These are phyloP conservation scores for Astrocystis sublimbata DNA, from an alignment of 495 filamentous ascomycete genomes.

Conservation along the genomic window DNA sequence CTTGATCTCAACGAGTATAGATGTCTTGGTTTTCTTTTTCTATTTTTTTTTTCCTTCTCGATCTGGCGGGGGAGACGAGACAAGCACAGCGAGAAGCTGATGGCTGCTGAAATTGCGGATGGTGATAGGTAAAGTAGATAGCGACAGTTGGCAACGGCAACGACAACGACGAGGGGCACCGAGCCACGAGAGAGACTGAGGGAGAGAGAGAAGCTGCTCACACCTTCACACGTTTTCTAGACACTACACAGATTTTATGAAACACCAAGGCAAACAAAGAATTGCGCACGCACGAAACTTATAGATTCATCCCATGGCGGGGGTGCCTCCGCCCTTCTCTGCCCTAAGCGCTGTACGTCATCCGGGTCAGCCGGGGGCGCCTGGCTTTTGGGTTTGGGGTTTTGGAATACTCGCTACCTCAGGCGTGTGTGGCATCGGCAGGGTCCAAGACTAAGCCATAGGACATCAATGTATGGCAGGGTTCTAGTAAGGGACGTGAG, in stretches of 20 bases:
- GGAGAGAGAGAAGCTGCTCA: constrained; percentile 9
- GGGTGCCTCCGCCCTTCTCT: neutral
- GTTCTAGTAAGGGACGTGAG: too few relatives aligned
- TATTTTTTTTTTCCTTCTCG: too few relatives aligned
- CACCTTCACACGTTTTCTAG: neutral
- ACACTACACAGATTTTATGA: neutral
- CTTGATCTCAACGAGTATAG: too few relatives aligned
- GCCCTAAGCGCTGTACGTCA: constrained; percentile 9
- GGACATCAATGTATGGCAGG: too few relatives aligned
- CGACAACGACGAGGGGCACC: neutral
- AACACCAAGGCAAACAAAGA: neutral
- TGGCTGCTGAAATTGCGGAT: neutral
- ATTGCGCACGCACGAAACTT: neutral
- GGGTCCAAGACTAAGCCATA: neutral
- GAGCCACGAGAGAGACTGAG: neutral
- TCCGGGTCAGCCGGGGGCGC: constrained; percentile 13
- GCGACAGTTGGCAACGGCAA: neutral
- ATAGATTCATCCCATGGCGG: neutral
- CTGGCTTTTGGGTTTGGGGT: constrained; percentile 1
- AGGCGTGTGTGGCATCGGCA: too few relatives aligned
- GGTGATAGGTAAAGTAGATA: too few relatives aligned
- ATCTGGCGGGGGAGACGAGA: too few relatives aligned
- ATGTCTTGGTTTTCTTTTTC: too few relatives aligned
- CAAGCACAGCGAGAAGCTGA: neutral
- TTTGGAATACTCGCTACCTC: too few relatives aligned